Percentiles rank a stretch among this genome's conserved stretches.
Conservation (phyloP, 768 basidiomycete species). For the Boletus vinaceobasis region DNA sequence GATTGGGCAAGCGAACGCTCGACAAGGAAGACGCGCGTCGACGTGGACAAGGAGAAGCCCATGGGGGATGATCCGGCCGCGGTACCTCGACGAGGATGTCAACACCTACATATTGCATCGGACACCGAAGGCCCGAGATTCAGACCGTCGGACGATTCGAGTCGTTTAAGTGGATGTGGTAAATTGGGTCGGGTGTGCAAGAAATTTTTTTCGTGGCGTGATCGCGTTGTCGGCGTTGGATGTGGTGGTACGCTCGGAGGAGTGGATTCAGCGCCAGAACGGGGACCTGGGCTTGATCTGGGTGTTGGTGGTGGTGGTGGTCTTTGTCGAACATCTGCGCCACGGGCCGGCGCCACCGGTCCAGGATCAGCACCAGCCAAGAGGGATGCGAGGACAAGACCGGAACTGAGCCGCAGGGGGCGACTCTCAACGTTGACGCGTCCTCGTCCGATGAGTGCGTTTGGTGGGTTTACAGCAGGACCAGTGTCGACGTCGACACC, state of each 20-base stretch:
- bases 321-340: constrained; percentile 1
- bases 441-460: constrained; percentile 1
- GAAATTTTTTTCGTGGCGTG: constrained; percentile 9
- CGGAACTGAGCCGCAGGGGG: background rate
- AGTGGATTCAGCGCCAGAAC: background rate
- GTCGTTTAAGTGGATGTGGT: background rate
- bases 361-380: background rate
- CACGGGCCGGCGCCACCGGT: constrained; percentile 16
- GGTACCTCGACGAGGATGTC: background rate
- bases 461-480: background rate
- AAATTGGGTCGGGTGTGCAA: constrained; percentile 6
- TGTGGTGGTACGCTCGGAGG: background rate
- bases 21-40: background rate
- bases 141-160: background rate
- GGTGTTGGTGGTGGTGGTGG: background rate
- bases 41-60: background rate
- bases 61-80: constrained; percentile 17
- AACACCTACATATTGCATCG: background rate
- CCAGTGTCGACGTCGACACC: constrained; percentile 6
- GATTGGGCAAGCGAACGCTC: background rate
- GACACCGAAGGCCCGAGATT: background rate
- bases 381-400: background rate
- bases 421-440: background rate
- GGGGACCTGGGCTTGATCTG: background rate
- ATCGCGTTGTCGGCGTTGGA: background rate